phyloP scores from a whole-genome alignment of 2,329 filamentous ascomycete species.

The Huntiella moniliformis region DNA sequence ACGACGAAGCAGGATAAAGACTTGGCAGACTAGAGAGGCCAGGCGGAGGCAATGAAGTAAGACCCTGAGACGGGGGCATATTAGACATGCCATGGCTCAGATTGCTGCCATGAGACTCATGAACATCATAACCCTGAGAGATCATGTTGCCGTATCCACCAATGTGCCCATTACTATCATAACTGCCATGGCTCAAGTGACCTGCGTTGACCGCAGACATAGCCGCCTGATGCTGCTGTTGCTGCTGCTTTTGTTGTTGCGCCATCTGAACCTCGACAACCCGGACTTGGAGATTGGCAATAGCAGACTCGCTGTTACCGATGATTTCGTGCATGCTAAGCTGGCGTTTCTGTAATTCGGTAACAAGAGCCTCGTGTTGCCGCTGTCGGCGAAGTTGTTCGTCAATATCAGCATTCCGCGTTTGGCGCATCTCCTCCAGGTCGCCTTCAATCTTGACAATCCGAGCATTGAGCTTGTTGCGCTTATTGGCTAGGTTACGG shows the following conservation, averaged over 20 bases:
- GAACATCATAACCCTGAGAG: neutral
- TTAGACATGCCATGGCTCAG: neutral
- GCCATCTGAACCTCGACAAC: neutral
- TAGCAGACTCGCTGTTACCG: neutral
- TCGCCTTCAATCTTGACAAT: constrained; percentile 57
- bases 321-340: neutral
- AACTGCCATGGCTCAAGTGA: neutral
- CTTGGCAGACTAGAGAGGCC: neutral
- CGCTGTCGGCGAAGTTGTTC: neutral
- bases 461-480: constrained; percentile 52
- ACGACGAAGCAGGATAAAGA: neutral
- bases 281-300: neutral
- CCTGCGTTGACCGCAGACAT: neutral
- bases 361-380: neutral
- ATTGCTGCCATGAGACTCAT: neutral
- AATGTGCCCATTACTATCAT: neutral
- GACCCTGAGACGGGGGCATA: constrained; percentile 19
- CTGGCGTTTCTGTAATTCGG: neutral
- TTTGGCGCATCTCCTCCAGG: constrained; percentile 50
- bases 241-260: constrained; percentile 1
- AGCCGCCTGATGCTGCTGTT: neutral
- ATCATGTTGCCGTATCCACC: neutral
- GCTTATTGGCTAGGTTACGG: constrained; percentile 42
- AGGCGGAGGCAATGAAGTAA: neutral
- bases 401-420: neutral